Conservation (phyloP, 1,284 basidiomycete species). For the Sanghuangporus weigelae region DNA sequence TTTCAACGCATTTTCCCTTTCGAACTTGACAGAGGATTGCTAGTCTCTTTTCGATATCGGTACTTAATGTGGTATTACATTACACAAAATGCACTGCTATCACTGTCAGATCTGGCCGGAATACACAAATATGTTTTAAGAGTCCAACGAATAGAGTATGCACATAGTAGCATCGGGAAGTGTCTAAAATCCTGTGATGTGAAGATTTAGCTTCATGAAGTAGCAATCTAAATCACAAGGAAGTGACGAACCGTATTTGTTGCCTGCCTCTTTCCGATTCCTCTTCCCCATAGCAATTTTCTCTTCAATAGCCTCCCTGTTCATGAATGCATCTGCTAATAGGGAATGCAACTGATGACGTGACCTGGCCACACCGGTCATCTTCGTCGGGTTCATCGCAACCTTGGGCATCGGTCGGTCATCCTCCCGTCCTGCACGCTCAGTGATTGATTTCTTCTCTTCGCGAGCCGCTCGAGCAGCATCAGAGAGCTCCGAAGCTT, state of each 20-base stretch:
- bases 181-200: no score
- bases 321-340: constrained; percentile 71
- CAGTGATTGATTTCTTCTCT: constrained; percentile 66
- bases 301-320: constrained; percentile 73
- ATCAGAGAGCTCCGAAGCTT: constrained; percentile 70
- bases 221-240: neutral
- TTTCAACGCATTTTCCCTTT: no score
- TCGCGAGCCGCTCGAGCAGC: constrained; percentile 67
- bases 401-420: constrained; percentile 60
- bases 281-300: constrained; percentile 72
- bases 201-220: no score
- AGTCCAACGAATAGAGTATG: no score
- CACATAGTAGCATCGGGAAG: no score
- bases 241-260: constrained; percentile 63
- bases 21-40: no score
- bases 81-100: no score
- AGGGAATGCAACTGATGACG: constrained; percentile 74
- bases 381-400: constrained; percentile 70
- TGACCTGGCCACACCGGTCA: constrained; percentile 60
- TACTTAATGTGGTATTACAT: no score
- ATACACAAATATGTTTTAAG: no score
- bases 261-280: constrained; percentile 81
- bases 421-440: constrained; percentile 37
- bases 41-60: no score
- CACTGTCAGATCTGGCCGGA: no score